Evolutionary conservation across 2,329 filamentous ascomycete genomes (phyloP).

Genomic region (Chaetomiaceae sp.): DNA sequence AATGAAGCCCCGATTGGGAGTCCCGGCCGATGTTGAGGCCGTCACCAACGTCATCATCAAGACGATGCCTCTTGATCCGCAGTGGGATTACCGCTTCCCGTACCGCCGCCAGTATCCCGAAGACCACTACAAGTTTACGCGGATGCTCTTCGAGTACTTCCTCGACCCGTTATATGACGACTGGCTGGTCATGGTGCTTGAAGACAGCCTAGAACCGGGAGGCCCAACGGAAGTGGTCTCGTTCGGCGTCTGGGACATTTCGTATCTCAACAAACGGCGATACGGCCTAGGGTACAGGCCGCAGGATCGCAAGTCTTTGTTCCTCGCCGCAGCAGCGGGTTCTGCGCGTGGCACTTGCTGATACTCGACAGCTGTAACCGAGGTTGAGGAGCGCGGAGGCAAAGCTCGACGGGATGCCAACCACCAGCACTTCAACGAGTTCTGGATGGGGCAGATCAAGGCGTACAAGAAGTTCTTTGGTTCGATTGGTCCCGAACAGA

Average conservation of each 20-base stretch:
- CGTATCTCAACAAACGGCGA: conserved; percentile 22
- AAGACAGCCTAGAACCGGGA: conserved; percentile 19
- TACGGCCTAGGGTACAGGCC: conserved; percentile 21
- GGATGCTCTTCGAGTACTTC: conserved; percentile 26
- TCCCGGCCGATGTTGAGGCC: conserved; percentile 23
- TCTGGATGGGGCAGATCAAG: conserved; percentile 22
- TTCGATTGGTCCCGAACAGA: conserved; percentile 22
- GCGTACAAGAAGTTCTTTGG: conserved; percentile 22
- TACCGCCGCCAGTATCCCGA: conserved; percentile 20
- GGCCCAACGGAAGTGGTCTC: conserved; percentile 14
- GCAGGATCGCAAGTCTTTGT: conserved; percentile 25
- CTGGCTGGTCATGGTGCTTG: conserved; percentile 27
- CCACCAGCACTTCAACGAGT: conserved; percentile 23
- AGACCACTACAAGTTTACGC: conserved; percentile 26
- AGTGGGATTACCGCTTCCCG: conserved; percentile 28
- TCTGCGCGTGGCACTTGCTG: neutral
- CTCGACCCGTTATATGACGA: conserved; percentile 23
- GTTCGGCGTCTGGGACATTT: conserved; percentile 26
- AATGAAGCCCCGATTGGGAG: conserved; percentile 23
- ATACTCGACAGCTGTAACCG: conserved; percentile 18
- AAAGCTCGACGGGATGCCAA: conserved; percentile 24
- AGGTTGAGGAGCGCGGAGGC: conserved; percentile 23
- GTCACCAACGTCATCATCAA: conserved; percentile 25
- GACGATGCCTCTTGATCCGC: conserved; percentile 26
- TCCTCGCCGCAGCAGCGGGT: neutral